phyloP scores from a whole-genome alignment of 371 early-diverging fungal genomes.

The Batkoa obscura region DNA sequence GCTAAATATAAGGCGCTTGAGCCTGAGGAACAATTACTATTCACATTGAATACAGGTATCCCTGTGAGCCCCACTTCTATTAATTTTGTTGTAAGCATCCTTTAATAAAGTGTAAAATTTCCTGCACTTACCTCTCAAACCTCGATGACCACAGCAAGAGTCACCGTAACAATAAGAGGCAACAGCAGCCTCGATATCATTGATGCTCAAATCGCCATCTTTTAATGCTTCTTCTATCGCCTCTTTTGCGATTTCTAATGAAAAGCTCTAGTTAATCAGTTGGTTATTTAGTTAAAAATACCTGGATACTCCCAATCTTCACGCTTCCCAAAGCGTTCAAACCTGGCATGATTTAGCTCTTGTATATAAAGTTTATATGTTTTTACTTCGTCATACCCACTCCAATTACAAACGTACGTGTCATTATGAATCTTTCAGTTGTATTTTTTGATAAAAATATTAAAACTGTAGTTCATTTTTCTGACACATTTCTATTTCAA shows the following conservation, averaged over 20 bases:
- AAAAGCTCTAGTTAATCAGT: background rate
- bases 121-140: conserved; percentile 6
- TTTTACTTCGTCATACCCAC: conserved; percentile 51
- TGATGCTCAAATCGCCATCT: conserved; percentile 44
- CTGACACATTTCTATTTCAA: too few relatives aligned
- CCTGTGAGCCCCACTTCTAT: conserved; percentile 14
- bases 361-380: conserved; percentile 10
- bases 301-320: conserved; percentile 34
- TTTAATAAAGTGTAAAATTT: background rate
- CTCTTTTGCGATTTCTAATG: conserved; percentile 43
- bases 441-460: too few relatives aligned
- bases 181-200: conserved; percentile 28
- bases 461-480: too few relatives aligned
- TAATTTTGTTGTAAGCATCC: background rate
- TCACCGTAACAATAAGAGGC: conserved; percentile 46
- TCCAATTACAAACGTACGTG: conserved; percentile 25
- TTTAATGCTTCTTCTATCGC: conserved; percentile 52
- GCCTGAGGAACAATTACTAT: conserved; percentile 67
- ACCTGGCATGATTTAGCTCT: conserved; percentile 1
- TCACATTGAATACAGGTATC: conserved; percentile 43
- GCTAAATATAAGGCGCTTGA: conserved; percentile 56
- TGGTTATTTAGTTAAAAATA: conserved; percentile 8
- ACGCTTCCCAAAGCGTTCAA: conserved; percentile 14
- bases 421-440: background rate
- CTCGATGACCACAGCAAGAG: conserved; percentile 52